Percentiles rank a stretch among this genome's conserved stretches.
Conservation (phyloP, 257 asterid species). For the Capsicum pubescens region DNA sequence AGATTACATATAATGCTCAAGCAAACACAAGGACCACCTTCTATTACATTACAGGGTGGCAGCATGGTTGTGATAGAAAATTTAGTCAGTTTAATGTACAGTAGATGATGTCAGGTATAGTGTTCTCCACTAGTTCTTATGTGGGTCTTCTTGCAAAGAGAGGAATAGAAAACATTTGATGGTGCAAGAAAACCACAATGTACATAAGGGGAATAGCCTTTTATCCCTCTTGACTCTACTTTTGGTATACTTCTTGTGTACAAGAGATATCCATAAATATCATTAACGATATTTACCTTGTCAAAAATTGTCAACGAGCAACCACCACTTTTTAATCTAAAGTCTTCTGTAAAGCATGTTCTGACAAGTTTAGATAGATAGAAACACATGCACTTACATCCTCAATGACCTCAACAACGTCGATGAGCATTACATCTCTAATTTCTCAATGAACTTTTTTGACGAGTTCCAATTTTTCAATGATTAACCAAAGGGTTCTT, state of each 20-base stretch:
- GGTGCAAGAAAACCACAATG: neutral
- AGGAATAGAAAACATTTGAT: neutral
- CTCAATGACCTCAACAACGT: neutral
- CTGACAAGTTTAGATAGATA: neutral
- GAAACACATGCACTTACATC: neutral
- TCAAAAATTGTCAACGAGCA: neutral
- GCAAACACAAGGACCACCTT: neutral
- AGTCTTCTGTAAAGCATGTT: neutral
- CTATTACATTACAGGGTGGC: neutral
- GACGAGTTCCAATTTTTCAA: neutral
- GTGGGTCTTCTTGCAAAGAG: neutral
- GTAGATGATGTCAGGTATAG: neutral
- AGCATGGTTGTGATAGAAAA: neutral
- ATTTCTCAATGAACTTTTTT: neutral
- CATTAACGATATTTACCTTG: neutral
- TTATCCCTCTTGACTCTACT: neutral
- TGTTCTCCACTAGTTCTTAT: neutral
- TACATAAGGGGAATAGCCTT: neutral
- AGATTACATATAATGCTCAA: neutral
- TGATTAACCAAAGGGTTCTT: neutral
- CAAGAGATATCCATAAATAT: neutral
- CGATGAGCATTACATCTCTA: slow-evolving; percentile 4
- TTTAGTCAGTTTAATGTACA: neutral
- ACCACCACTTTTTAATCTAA: neutral
- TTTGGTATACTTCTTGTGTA: neutral